A percentile compares a stretch with the other conserved stretches of the same genome.
phyloP scores from a whole-genome alignment of 768 basidiomycete species.

The Rhizopogon rudus region DNA sequence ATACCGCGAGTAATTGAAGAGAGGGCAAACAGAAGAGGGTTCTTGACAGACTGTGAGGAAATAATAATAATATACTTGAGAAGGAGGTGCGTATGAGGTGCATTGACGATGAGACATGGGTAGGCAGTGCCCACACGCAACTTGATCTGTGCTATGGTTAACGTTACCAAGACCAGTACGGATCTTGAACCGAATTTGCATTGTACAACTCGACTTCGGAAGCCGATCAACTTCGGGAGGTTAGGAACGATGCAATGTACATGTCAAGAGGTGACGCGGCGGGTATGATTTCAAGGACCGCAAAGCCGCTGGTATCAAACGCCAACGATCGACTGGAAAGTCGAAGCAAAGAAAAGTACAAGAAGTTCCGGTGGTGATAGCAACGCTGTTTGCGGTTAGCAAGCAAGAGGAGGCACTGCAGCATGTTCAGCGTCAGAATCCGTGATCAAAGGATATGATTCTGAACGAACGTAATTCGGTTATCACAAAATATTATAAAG shows the following conservation, averaged over 20 bases:
- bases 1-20: too few relatives aligned
- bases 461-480: background rate
- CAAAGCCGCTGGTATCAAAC: background rate
- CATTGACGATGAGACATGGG: background rate
- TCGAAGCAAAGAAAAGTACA: background rate
- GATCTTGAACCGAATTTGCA: background rate
- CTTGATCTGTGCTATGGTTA: background rate
- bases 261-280: background rate
- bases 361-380: slow-evolving; percentile 7
- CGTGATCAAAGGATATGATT: background rate
- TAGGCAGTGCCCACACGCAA: background rate
- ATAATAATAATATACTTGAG: background rate
- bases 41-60: background rate
- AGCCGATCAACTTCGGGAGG: background rate
- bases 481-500: too few relatives aligned
- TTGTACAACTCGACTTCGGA: background rate
- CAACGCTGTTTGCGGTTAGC: slow-evolving; percentile 1
- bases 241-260: background rate
- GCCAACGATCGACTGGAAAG: background rate
- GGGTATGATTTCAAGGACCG: background rate
- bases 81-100: background rate
- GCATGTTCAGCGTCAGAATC: background rate
- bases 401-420: background rate
- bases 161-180: background rate
- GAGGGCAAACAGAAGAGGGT: background rate